Evolutionary conservation across 2,329 filamentous ascomycete species (phyloP).

Genomic region (Thielaviopsis ethacetica): DNA sequence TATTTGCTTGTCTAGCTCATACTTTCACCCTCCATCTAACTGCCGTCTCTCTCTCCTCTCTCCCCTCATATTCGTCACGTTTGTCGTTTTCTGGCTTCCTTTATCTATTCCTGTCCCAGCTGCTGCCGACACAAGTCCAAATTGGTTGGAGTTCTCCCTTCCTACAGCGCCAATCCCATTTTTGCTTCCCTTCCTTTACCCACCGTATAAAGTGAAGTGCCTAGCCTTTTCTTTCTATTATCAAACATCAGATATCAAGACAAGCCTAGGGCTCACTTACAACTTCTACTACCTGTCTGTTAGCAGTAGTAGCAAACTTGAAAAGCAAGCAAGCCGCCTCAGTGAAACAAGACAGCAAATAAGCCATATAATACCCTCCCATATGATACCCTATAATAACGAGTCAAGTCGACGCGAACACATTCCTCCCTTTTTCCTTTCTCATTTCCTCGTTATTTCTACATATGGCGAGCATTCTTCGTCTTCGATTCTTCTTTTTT

Average conservation of each 20-base stretch:
- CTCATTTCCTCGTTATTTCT: not conserved
- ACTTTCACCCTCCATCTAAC: no score
- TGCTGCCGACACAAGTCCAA: not conserved
- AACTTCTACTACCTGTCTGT: no score
- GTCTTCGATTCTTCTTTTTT: constrained; percentile 1
- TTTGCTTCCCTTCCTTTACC: not conserved
- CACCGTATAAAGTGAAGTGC: not conserved
- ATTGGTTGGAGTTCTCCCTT: not conserved
- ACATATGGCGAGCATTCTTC: no score
- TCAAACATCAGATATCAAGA: not conserved
- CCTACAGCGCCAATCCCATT: not conserved
- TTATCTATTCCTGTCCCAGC: no score
- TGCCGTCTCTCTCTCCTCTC: no score
- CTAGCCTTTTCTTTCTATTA: not conserved
- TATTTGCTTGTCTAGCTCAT: no score
- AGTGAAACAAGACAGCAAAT: not conserved
- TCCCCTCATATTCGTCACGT: no score
- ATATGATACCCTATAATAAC: no score
- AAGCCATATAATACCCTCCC: not conserved
- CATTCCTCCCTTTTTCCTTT: not conserved
- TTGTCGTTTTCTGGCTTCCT: no score
- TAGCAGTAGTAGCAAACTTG: not conserved
- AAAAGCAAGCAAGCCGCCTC: not conserved
- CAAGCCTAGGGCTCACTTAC: no score
- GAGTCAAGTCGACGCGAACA: not conserved